phyloP scores from a whole-genome alignment of 1,139 yeast genomes.

The Geotrichum carabidarum region DNA sequence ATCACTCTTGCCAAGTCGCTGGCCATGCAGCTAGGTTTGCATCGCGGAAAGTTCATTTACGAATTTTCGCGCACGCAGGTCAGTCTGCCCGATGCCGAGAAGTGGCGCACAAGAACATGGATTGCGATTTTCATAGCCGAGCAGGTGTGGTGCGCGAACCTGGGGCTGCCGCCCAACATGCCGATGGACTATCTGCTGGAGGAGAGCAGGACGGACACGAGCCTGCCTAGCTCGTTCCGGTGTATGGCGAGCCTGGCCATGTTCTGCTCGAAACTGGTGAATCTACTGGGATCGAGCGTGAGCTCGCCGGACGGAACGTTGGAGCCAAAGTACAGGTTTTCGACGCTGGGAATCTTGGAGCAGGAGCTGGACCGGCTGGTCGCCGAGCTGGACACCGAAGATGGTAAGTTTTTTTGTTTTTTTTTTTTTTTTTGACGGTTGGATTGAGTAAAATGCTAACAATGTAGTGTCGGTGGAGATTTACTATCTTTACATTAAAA shows the following conservation, averaged over 20 bases:
- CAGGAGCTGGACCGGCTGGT: conserved; percentile 70
- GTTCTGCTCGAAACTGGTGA: conserved; percentile 78
- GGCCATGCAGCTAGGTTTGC: conserved; percentile 81
- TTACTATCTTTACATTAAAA: conserved; percentile 67
- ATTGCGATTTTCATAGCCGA: conserved; percentile 80
- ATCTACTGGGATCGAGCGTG: conserved; percentile 82
- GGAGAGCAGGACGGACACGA: conserved; percentile 63
- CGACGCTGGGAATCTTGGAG: conserved; percentile 67
- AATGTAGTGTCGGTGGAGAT: conserved; percentile 50
- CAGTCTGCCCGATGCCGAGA: conserved; percentile 81
- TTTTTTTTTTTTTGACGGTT: neutral
- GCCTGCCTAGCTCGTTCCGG: conserved; percentile 64
- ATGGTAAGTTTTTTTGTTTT: conserved; percentile 25
- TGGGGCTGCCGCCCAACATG: conserved; percentile 83
- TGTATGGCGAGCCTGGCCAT: conserved; percentile 69
- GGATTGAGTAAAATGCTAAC: neutral
- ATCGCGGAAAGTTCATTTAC: conserved; percentile 83
- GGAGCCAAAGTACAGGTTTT: conserved; percentile 79
- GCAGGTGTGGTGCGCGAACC: conserved; percentile 82
- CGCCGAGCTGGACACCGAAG: conserved; percentile 57
- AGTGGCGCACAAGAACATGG: conserved; percentile 94
- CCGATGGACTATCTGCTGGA: conserved; percentile 81
- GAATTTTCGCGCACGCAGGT: conserved; percentile 89
- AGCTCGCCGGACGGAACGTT: conserved; percentile 83
- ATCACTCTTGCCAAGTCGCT: conserved; percentile 80